Percentiles rank a stretch among this genome's conserved stretches.
Conservation (phyloP, 2,329 filamentous ascomycete genomes). For the Westerdykella aurantiaca region DNA sequence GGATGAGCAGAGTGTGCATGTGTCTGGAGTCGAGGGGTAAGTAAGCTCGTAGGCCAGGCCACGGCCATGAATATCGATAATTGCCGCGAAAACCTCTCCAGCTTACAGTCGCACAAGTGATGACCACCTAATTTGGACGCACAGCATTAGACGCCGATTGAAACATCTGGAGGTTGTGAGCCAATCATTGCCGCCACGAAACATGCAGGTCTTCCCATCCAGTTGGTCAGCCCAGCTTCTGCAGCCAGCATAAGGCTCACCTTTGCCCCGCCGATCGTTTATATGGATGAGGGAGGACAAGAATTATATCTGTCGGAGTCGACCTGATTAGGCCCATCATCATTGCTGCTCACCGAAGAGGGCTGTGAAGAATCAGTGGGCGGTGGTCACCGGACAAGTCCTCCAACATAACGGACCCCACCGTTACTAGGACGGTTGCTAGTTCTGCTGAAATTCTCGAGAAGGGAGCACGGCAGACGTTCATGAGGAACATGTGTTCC, state of each 20-base stretch:
- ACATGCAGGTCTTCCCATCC: constrained; percentile 6
- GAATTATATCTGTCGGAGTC: too few relatives aligned
- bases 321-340: too few relatives aligned
- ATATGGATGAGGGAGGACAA: too few relatives aligned
- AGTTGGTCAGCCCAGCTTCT: constrained; percentile 7
- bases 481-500: not conserved
- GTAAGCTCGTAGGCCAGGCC: constrained; percentile 7
- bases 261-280: constrained; percentile 1
- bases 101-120: constrained; percentile 13
- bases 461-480: too few relatives aligned
- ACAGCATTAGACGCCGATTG: constrained; percentile 7
- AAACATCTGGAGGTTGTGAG: constrained; percentile 15
- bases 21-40: not conserved
- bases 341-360: too few relatives aligned
- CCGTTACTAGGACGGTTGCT: not conserved
- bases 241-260: constrained; percentile 1
- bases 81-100: constrained; percentile 7
- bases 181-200: constrained; percentile 15
- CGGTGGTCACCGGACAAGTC: not conserved
- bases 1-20: too few relatives aligned
- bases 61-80: constrained; percentile 3
- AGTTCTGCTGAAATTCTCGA: too few relatives aligned
- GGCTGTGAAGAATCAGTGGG: not conserved
- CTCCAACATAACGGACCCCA: not conserved
- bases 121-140: constrained; percentile 8